These are phyloP conservation scores for Teunomyces cretensis DNA, from an alignment of 805 yeast species.

Conservation along the genomic window DNA sequence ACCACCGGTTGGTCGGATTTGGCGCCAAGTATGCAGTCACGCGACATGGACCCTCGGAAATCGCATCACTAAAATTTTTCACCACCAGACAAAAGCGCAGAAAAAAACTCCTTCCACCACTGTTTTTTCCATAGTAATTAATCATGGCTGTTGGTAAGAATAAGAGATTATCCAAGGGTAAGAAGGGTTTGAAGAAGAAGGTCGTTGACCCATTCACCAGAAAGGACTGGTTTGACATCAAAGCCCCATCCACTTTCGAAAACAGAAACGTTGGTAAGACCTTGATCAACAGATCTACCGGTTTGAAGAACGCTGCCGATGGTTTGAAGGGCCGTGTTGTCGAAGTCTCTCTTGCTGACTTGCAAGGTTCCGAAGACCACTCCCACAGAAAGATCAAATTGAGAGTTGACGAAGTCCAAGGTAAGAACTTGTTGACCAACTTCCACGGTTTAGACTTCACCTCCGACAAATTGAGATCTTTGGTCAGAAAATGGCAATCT, in stretches of 20 bases:
- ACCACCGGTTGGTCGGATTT: not conserved
- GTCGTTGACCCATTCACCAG: conserved; percentile 99
- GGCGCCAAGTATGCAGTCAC: not conserved
- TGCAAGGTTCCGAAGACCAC: conserved; percentile 99
- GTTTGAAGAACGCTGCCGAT: conserved; percentile 97
- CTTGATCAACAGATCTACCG: conserved; percentile 96
- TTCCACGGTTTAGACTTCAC: conserved; percentile 99
- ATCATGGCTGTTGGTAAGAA: conserved; percentile 58
- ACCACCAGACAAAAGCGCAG: not conserved
- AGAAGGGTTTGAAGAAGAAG: conserved; percentile 99
- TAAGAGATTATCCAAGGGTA: conserved; percentile 84
- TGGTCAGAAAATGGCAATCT: conserved; percentile 99
- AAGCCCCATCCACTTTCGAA: conserved; percentile 98
- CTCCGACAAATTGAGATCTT: conserved; percentile 94
- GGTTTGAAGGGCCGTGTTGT: conserved; percentile 97
- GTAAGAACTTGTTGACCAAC: conserved; percentile 97
- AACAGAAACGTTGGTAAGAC: conserved; percentile 99
- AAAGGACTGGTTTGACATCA: conserved; percentile 98
- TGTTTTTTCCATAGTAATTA: conserved; percentile 3
- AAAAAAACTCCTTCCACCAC: not conserved
- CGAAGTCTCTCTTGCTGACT: conserved; percentile 94
- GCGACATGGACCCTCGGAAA: not conserved
- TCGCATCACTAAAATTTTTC: conserved; percentile 2
- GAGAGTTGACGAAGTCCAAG: conserved; percentile 99
- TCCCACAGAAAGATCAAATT: conserved; percentile 95